phyloP scores from a whole-genome alignment of 2,329 filamentous ascomycete species.

The Allantophomopsis cytisporea region DNA sequence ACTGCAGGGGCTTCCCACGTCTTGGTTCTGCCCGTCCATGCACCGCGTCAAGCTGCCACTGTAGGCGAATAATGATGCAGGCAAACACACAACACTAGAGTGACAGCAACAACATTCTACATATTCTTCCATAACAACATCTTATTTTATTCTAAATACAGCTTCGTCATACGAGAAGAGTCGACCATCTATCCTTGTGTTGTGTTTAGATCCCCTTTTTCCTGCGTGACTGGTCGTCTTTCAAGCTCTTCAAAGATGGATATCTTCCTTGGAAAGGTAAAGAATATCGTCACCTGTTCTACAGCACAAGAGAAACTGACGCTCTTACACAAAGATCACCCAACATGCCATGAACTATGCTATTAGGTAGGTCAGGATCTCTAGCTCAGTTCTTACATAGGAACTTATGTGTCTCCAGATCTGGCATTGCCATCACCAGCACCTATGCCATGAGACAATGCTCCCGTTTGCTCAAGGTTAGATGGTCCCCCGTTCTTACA shows the following conservation, averaged over 20 bases:
- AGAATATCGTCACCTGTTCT: slow-evolving; percentile 2
- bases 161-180: no score
- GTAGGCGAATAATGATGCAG: no score
- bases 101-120: no score
- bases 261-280: slow-evolving; percentile 42
- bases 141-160: no score
- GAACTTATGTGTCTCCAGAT: slow-evolving; percentile 24
- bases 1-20: no score
- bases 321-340: slow-evolving; percentile 32
- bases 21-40: no score
- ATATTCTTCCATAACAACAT: no score
- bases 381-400: background rate
- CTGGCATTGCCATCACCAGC: slow-evolving; percentile 75
- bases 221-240: no score
- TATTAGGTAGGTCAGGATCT: slow-evolving; percentile 38
- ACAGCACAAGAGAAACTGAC: background rate
- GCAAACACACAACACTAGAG: no score
- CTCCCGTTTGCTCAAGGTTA: slow-evolving; percentile 58
- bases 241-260: slow-evolving; percentile 11
- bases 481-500: background rate
- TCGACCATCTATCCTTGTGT: no score
- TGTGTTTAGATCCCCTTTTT: no score
- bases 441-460: slow-evolving; percentile 77
- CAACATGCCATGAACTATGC: slow-evolving; percentile 65
- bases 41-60: no score